These are phyloP conservation scores for Cercospora sp. DNA, from an alignment of 2,329 filamentous ascomycete genomes.

Conservation along the genomic window DNA sequence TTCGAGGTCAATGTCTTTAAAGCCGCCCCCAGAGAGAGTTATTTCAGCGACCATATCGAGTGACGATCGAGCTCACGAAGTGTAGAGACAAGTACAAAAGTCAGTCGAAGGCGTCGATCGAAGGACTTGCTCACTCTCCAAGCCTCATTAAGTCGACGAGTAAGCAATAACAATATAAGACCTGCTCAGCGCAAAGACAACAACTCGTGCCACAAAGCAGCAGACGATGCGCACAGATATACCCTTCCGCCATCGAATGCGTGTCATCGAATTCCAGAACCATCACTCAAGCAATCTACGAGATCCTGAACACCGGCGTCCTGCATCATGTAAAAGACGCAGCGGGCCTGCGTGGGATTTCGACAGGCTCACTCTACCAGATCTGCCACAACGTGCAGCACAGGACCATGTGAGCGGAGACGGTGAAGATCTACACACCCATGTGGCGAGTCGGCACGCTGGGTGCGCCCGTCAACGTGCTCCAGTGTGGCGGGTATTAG, in stretches of 20 bases:
- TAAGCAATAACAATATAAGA: not conserved
- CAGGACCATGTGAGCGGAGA: slow-evolving; percentile 2
- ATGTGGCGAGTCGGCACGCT: not conserved
- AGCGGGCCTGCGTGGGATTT: not conserved
- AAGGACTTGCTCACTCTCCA: not conserved
- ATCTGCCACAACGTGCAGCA: slow-evolving; percentile 11
- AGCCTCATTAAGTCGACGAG: not conserved
- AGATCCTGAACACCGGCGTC: slow-evolving; percentile 5
- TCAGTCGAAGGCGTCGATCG: not conserved
- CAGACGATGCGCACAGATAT: not conserved
- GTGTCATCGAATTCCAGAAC: not conserved
- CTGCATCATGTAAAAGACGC: slow-evolving; percentile 11
- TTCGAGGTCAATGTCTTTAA: not conserved
- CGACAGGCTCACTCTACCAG: not conserved
- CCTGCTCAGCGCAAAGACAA: not conserved
- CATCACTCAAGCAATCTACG: not conserved
- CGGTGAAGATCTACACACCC: not conserved
- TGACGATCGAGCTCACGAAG: not conserved
- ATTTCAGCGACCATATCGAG: not conserved
- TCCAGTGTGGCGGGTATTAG: not conserved
- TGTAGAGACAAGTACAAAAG: not conserved
- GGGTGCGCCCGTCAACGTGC: not conserved
- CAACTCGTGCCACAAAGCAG: not conserved
- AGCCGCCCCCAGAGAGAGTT: not conserved
- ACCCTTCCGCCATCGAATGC: not conserved